A percentile compares a stretch with the other conserved stretches of the same genome.
phyloP scores from a whole-genome alignment of 805 yeast species.

The Pichia sporocuriosa region DNA sequence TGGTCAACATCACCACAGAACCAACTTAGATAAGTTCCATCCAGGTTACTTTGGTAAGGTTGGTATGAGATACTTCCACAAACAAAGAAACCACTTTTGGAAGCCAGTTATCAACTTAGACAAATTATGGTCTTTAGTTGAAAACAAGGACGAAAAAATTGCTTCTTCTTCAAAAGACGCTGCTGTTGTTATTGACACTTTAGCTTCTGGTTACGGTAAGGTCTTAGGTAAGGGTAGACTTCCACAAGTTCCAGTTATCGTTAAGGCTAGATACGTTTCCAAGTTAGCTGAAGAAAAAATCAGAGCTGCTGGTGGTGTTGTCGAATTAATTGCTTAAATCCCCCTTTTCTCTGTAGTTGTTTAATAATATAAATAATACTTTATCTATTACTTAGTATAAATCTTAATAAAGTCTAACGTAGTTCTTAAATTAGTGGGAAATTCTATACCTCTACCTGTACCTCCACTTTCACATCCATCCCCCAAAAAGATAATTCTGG shows the following conservation, averaged over 20 bases:
- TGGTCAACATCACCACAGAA: slow-evolving; percentile 99
- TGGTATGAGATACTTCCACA: slow-evolving; percentile 99
- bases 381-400: neutral
- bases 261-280: slow-evolving; percentile 98
- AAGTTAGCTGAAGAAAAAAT: slow-evolving; percentile 99
- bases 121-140: slow-evolving; percentile 96
- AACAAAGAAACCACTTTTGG: slow-evolving; percentile 93
- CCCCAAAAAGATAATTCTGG: no score
- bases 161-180: slow-evolving; percentile 75
- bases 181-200: slow-evolving; percentile 99
- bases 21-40: slow-evolving; percentile 99
- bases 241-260: slow-evolving; percentile 97
- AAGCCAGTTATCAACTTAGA: slow-evolving; percentile 96
- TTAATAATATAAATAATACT: neutral
- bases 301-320: slow-evolving; percentile 99
- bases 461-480: no score
- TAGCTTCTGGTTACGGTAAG: slow-evolving; percentile 99
- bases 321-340: slow-evolving; percentile 95
- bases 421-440: no score
- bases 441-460: no score
- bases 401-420: neutral
- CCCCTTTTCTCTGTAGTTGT: neutral
- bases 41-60: slow-evolving; percentile 99
- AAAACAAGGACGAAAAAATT: slow-evolving; percentile 90
- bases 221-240: slow-evolving; percentile 98